Evolutionary conservation across 257 asterid species (phyloP), one percentile per base, ranked within the genome.

Genomic region (Nicotiana sylvestris): DNA sequence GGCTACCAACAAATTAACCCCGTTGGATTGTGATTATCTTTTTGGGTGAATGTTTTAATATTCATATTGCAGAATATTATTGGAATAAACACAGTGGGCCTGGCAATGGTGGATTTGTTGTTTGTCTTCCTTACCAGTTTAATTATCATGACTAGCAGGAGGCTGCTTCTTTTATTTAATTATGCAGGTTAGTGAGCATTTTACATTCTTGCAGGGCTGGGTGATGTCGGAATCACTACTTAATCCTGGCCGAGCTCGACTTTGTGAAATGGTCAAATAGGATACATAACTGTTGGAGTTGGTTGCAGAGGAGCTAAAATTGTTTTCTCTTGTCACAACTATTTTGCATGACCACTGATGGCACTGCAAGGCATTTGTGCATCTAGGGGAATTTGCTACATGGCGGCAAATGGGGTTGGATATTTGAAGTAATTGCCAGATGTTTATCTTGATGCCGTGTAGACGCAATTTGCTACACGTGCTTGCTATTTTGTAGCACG

Each of bases 161-260:
- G 62, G 16, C 16, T 15, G 25, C 60, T 74, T 61, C 64, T 74
- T 74, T 49, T 74, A 51, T 74, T 35, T 74, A 9, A 12, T 29
- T 29, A 69, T 83, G 70, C 25, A 74, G 39, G 17, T 32, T 33
- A 51, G 70, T 88, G 62, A 87, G 39, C 37, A 33, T 46, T 83
- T 74, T 64, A 33, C 76, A 18, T 84, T 85, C 57, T 82, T 82
- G 78, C 92, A 96, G 97, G 99, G 99, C 49, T 96, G 99, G 99
- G 92, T 91, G 83, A 96, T 96, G 99, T 93, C 99, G 3, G 97
- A 96, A 81, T 91, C 98, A 37, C 92, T 89, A 29, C 97, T 96
- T 80, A 96, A 96, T 89, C 99, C 98, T 46, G 99, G 98, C 62
- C 90, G 89, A 90, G 90, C 97, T 58, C 94, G 98, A 83, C 84